phyloP scores from a whole-genome alignment of 1,284 basidiomycete genomes.

The Leccinum huronense region DNA sequence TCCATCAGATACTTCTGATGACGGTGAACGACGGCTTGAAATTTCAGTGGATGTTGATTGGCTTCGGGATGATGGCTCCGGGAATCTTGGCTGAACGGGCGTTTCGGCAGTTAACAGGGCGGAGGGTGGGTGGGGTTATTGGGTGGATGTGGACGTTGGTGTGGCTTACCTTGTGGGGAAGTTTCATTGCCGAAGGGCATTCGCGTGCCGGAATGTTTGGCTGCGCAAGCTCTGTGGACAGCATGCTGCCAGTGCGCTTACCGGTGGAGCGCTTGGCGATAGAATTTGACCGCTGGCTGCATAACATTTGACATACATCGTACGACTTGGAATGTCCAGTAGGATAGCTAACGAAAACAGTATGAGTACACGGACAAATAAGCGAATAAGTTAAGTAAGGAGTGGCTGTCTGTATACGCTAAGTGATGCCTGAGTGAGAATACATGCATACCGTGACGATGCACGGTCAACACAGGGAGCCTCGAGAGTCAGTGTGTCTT shows the following conservation, averaged over 20 bases:
- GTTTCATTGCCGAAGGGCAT: slow-evolving; percentile 46
- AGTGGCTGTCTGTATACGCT: not conserved
- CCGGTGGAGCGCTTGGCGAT: slow-evolving; percentile 15
- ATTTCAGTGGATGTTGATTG: slow-evolving; percentile 35
- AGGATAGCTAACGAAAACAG: not conserved
- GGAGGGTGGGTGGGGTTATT: slow-evolving; percentile 42
- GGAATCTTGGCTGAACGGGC: slow-evolving; percentile 51
- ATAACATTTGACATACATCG: not conserved
- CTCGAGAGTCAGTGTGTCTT: not conserved
- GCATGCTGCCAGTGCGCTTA: slow-evolving; percentile 15
- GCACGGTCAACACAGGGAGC: not conserved
- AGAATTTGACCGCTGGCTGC: slow-evolving; percentile 16
- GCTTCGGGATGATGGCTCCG: slow-evolving; percentile 44
- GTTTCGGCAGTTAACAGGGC: slow-evolving; percentile 43
- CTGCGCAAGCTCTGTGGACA: not conserved
- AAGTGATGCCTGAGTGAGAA: not conserved
- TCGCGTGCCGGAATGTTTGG: not conserved
- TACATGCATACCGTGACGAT: not conserved
- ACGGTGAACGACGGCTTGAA: slow-evolving; percentile 53
- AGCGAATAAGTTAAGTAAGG: not conserved
- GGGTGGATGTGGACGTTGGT: slow-evolving; percentile 53
- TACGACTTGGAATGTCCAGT: not conserved
- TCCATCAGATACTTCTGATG: slow-evolving; percentile 54
- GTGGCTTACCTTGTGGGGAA: slow-evolving; percentile 50
- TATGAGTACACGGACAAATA: not conserved